Conservation (phyloP, 805 yeast genomes). For the Saitoella complicata region DNA sequence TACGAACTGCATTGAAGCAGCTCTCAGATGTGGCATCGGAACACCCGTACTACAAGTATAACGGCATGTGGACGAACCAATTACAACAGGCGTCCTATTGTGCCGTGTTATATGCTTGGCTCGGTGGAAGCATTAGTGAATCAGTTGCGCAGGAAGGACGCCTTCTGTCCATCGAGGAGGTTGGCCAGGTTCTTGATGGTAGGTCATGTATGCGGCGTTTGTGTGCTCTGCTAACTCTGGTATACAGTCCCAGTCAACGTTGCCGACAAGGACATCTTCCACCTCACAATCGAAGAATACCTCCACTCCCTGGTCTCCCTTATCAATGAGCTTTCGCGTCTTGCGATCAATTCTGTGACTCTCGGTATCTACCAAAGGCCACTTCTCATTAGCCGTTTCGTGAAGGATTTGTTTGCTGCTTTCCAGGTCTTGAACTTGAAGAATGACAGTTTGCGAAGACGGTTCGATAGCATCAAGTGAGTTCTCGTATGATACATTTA, state of each 20-base stretch:
- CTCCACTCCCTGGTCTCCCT: constrained; percentile 16
- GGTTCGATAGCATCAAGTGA: constrained; percentile 18
- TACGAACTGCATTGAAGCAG: neutral
- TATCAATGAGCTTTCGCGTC: constrained; percentile 14
- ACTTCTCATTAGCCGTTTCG: constrained; percentile 9
- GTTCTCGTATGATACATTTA: constrained; percentile 10
- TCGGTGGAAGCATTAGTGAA: neutral
- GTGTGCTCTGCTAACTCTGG: no score
- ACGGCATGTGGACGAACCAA: constrained; percentile 5
- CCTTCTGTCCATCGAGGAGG: constrained; percentile 1
- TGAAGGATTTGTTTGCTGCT: constrained; percentile 17
- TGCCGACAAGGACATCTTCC: constrained; percentile 5
- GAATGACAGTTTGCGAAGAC: constrained; percentile 19
- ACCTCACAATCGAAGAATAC: constrained; percentile 17
- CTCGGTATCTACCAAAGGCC: constrained; percentile 9
- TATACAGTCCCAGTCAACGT: neutral
- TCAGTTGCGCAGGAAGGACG: neutral
- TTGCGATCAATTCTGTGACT: constrained; percentile 15
- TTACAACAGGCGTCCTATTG: constrained; percentile 9
- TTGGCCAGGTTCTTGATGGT: constrained; percentile 4
- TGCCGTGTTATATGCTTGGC: constrained; percentile 5
- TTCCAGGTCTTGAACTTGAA: constrained; percentile 18
- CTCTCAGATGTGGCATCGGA: constrained; percentile 4
- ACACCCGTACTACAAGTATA: constrained; percentile 8
- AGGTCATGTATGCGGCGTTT: neutral